Percentiles rank a stretch among this genome's conserved stretches.
Evolutionary conservation across 768 basidiomycete genomes (phyloP).

Genomic region (Auriculariales sp.): DNA sequence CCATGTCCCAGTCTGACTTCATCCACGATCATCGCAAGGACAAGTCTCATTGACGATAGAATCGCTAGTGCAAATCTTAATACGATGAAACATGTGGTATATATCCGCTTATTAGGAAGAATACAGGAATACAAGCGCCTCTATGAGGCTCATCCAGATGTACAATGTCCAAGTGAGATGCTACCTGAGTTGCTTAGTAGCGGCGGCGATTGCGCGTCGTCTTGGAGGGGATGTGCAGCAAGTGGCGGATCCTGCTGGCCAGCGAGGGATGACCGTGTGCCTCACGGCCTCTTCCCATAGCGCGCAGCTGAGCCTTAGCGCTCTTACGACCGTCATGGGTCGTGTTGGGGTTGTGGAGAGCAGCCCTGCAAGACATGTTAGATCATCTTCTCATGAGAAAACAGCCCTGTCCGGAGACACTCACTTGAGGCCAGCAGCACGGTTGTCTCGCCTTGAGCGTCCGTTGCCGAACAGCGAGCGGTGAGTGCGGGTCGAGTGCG

Average conservation of each 20-base stretch:
- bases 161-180: too few relatives aligned
- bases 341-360: conserved; percentile 37
- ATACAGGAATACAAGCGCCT: too few relatives aligned
- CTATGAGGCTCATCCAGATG: too few relatives aligned
- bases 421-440: not conserved
- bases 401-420: not conserved
- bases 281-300: conserved; percentile 19
- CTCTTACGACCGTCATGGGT: conserved; percentile 28
- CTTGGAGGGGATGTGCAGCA: not conserved
- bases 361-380: conserved; percentile 14
- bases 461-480: not conserved
- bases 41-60: too few relatives aligned
- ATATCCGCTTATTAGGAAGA: too few relatives aligned
- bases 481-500: not conserved
- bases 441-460: not conserved
- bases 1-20: too few relatives aligned
- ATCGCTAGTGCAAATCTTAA: too few relatives aligned
- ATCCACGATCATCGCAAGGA: too few relatives aligned
- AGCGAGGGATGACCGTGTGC: not conserved
- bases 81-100: too few relatives aligned
- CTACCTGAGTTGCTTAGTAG: too few relatives aligned
- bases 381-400: not conserved
- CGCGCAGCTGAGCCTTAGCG: conserved; percentile 29
- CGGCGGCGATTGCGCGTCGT: not conserved
- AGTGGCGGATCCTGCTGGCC: not conserved